Evolutionary conservation across 768 basidiomycete species (phyloP).

Genomic region (Coprinellus aureogranulatus): DNA sequence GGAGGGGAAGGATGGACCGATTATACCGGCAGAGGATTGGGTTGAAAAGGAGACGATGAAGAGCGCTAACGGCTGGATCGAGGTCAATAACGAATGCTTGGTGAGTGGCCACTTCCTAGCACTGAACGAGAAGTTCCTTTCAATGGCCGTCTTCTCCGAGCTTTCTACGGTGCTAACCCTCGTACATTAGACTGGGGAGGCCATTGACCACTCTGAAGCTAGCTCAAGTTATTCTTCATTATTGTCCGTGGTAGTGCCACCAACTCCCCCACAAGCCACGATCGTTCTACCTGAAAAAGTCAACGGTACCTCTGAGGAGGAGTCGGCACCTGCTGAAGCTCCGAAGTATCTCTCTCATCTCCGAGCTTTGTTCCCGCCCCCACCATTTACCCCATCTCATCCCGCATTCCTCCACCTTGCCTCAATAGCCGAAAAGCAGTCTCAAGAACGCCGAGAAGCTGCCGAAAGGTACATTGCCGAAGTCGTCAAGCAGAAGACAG

Average conservation of each 20-base stretch:
- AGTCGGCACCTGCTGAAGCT: conserved; percentile 25
- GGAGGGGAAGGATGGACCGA: conserved; percentile 59
- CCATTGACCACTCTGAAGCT: conserved; percentile 32
- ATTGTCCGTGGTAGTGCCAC: conserved; percentile 48
- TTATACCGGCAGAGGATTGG: conserved; percentile 74
- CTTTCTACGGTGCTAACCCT: conserved; percentile 9
- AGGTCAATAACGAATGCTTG: conserved; percentile 62
- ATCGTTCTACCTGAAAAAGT: conserved; percentile 24
- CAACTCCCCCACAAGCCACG: conserved; percentile 20
- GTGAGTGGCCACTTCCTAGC: conserved; percentile 45
- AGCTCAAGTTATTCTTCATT: conserved; percentile 38
- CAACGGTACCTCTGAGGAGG: conserved; percentile 20
- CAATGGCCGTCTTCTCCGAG: too few species aligned
- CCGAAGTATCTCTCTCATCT: conserved; percentile 49
- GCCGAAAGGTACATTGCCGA: conserved; percentile 59
- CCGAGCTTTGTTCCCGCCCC: conserved; percentile 66
- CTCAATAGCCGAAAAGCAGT: conserved; percentile 52
- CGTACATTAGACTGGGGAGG: conserved; percentile 35
- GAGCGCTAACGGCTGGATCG: conserved; percentile 70
- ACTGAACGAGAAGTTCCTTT: background rate
- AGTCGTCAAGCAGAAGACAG: conserved; percentile 51
- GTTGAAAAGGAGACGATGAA: conserved; percentile 70
- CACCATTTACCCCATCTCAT: conserved; percentile 75
- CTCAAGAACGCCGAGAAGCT: conserved; percentile 49
- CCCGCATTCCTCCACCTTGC: conserved; percentile 67